Percentiles rank a stretch among this genome's conserved stretches.
Conservation (phyloP, 805 yeast genomes). For the Kazachstania bromeliacearum region DNA sequence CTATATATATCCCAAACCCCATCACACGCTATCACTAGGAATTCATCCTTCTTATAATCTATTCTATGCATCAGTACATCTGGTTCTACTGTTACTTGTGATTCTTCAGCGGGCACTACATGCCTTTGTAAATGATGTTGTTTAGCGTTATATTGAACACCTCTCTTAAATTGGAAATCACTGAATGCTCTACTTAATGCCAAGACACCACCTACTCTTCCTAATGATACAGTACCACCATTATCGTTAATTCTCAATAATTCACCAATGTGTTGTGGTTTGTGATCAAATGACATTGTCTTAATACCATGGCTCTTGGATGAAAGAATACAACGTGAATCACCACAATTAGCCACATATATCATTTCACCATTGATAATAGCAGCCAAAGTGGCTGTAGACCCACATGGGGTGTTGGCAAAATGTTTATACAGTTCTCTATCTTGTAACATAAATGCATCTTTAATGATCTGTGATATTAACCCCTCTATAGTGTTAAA, state of each 20-base stretch:
- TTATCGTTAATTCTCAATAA: slow-evolving; percentile 82
- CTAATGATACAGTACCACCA: slow-evolving; percentile 88
- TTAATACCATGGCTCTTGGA: slow-evolving; percentile 48
- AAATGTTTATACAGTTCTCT: slow-evolving; percentile 33
- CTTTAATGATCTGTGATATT: slow-evolving; percentile 32
- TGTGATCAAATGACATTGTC: slow-evolving; percentile 67
- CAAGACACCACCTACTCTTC: slow-evolving; percentile 90
- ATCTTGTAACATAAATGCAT: slow-evolving; percentile 39
- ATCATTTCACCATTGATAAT: slow-evolving; percentile 37
- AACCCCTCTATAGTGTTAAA: slow-evolving; percentile 30
- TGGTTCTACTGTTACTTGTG: slow-evolving; percentile 73
- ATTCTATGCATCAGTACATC: slow-evolving; percentile 54
- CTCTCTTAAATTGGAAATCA: slow-evolving; percentile 48
- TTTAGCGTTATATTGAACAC: slow-evolving; percentile 13
- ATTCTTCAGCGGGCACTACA: slow-evolving; percentile 48
- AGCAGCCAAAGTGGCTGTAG: slow-evolving; percentile 42
- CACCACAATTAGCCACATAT: slow-evolving; percentile 65
- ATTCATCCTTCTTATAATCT: slow-evolving; percentile 43
- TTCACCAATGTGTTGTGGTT: slow-evolving; percentile 93
- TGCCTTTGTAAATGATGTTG: slow-evolving; percentile 10
- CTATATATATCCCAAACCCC: slow-evolving; percentile 74
- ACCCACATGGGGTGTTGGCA: slow-evolving; percentile 38
- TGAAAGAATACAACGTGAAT: slow-evolving; percentile 54
- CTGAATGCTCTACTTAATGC: slow-evolving; percentile 90
- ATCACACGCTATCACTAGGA: slow-evolving; percentile 68